phyloP scores from a whole-genome alignment of 2,329 filamentous ascomycete genomes.

The Curvularia verruculosa region DNA sequence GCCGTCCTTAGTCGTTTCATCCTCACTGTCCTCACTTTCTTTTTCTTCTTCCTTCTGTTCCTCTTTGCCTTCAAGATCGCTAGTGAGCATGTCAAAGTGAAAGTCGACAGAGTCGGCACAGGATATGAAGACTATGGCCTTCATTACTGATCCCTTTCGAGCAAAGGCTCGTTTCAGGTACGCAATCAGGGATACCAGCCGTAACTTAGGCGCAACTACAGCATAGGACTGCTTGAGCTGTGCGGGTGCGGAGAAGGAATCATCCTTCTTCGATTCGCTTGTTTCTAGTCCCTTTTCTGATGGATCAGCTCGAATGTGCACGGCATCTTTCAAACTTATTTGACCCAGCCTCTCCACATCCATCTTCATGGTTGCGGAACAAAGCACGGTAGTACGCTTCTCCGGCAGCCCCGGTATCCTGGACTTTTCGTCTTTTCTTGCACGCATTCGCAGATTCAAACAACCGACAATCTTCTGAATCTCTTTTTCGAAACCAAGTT shows the following conservation, averaged over 20 bases:
- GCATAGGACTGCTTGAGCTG: slow-evolving; percentile 93
- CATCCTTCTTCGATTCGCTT: slow-evolving; percentile 53
- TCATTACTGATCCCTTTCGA: slow-evolving; percentile 89
- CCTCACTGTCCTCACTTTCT: slow-evolving; percentile 24
- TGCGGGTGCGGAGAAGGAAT: slow-evolving; percentile 79
- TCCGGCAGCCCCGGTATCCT: slow-evolving; percentile 71
- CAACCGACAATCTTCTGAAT: slow-evolving; percentile 84
- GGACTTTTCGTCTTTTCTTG: slow-evolving; percentile 64
- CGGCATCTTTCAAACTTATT: slow-evolving; percentile 91
- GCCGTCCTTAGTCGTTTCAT: slow-evolving; percentile 16
- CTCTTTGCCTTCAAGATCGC: slow-evolving; percentile 39
- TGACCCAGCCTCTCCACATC: slow-evolving; percentile 92
- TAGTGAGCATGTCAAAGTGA: slow-evolving; percentile 82
- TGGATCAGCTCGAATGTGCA: slow-evolving; percentile 77
- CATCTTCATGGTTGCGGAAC: slow-evolving; percentile 97
- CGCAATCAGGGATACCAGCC: slow-evolving; percentile 84
- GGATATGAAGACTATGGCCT: slow-evolving; percentile 94
- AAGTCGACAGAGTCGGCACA: slow-evolving; percentile 98
- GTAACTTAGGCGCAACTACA: slow-evolving; percentile 85
- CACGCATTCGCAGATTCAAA: slow-evolving; percentile 69
- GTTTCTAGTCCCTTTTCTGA: slow-evolving; percentile 59
- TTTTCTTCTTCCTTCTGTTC: slow-evolving; percentile 31
- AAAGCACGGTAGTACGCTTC: slow-evolving; percentile 84
- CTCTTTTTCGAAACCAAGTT: slow-evolving; percentile 94
- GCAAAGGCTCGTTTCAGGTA: slow-evolving; percentile 87